Percentiles rank a stretch among this genome's conserved stretches.
Conservation (phyloP, 2,329 filamentous ascomycete genomes). For the Scedosporium boydii region DNA sequence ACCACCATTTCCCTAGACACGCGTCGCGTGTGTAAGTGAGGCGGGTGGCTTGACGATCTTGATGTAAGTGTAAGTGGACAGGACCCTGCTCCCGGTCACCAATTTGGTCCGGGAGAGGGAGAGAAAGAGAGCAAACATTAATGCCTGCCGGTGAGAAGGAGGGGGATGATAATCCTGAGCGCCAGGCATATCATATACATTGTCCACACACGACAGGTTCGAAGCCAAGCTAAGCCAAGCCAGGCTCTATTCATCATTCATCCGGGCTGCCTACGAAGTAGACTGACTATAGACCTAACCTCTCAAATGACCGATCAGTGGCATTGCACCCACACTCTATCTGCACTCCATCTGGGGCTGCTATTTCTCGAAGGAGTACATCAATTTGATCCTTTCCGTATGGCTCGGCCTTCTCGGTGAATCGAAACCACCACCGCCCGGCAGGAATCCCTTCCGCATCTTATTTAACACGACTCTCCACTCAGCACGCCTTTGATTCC, state of each 20-base stretch:
- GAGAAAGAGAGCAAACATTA: too few species aligned
- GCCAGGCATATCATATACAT: background rate
- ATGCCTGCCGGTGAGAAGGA: background rate
- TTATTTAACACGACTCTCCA: background rate
- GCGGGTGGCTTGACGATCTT: too few species aligned
- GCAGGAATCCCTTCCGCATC: background rate
- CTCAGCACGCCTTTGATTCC: background rate
- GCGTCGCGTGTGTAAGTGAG: too few species aligned
- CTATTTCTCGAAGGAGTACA: too few species aligned
- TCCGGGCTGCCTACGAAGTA: background rate
- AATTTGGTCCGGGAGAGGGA: too few species aligned
- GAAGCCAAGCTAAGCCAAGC: background rate
- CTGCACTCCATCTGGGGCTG: background rate
- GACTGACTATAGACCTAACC: too few species aligned
- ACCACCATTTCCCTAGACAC: too few species aligned
- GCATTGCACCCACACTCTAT: background rate
- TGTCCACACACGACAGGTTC: too few species aligned
- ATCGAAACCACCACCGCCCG: background rate
- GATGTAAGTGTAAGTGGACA: too few species aligned
- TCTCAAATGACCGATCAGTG: background rate
- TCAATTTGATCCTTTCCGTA: too few species aligned
- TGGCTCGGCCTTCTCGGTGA: background rate
- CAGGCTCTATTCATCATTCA: background rate
- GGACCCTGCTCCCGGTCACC: too few species aligned
- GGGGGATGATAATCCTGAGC: background rate